Conservation (phyloP, 164 flowering plant species). For the Paratinospora sagittata region DNA sequence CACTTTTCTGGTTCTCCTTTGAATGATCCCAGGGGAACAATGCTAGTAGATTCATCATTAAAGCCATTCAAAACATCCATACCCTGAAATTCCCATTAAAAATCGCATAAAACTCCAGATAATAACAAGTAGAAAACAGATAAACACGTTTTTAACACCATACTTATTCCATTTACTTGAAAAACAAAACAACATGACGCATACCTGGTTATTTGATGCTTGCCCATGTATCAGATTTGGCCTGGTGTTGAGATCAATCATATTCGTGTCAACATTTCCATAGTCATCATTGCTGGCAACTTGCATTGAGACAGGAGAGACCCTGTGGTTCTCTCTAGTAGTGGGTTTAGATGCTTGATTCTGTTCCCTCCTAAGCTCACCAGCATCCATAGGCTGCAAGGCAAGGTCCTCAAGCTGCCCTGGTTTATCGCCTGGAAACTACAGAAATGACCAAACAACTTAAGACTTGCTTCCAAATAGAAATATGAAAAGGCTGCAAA, state of each 20-base stretch:
- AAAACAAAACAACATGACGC: not conserved
- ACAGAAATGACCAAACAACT: constrained; percentile 14
- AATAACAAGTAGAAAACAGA: not conserved
- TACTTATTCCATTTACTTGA: not conserved
- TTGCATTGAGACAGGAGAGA: constrained; percentile 28
- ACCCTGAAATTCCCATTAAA: constrained; percentile 25
- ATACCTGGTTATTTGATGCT: constrained; percentile 59
- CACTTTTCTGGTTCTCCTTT: constrained; percentile 28
- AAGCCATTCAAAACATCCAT: constrained; percentile 30
- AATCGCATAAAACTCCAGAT: not conserved
- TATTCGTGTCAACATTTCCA: constrained; percentile 39
- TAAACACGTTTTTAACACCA: not conserved
- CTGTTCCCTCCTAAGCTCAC: constrained; percentile 37
- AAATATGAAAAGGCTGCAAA: constrained; percentile 3
- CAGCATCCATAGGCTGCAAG: constrained; percentile 31
- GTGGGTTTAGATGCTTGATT: constrained; percentile 26
- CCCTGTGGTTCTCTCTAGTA: constrained; percentile 35
- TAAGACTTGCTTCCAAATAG: not conserved
- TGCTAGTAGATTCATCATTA: constrained; percentile 38
- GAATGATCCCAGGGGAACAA: constrained; percentile 48
- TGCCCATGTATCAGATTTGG: constrained; percentile 55
- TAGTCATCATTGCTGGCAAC: constrained; percentile 30
- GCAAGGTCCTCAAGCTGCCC: constrained; percentile 37
- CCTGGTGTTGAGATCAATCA: constrained; percentile 73
- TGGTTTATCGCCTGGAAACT: constrained; percentile 90